Conservation (phyloP, 768 basidiomycete species). For the Tulasnella sp. region DNA sequence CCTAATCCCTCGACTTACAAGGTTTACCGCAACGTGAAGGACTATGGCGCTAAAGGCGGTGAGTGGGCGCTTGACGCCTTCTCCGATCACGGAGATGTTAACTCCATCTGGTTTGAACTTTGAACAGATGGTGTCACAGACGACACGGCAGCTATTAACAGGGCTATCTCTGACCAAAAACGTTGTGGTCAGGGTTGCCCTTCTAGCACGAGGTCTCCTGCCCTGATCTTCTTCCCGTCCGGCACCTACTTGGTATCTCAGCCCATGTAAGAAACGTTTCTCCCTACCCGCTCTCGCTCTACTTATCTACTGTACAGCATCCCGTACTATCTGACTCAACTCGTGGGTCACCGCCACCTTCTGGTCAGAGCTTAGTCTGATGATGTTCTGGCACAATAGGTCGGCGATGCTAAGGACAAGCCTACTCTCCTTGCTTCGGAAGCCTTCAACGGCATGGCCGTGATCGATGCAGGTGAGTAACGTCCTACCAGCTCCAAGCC, state of each 20-base stretch:
- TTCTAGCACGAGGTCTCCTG: constrained; percentile 14
- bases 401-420: background rate
- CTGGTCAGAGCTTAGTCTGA: background rate
- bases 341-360: constrained; percentile 5
- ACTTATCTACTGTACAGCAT: background rate
- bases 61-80: background rate
- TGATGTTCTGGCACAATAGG: background rate
- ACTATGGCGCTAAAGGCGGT: constrained; percentile 16
- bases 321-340: constrained; percentile 15
- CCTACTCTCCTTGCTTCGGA: constrained; percentile 14
- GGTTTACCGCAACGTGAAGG: constrained; percentile 17
- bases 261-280: constrained; percentile 4
- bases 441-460: constrained; percentile 10
- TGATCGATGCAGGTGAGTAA: constrained; percentile 15
- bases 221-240: constrained; percentile 20
- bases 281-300: background rate
- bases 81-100: background rate
- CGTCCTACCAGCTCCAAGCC: background rate
- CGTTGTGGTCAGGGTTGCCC: constrained; percentile 18
- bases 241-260: constrained; percentile 14
- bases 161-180: constrained; percentile 15
- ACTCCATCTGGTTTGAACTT: no score
- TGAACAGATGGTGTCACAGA: constrained; percentile 17
- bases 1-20: constrained; percentile 15
- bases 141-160: constrained; percentile 20